Evolutionary conservation across 176 grass and related monocot genomes (phyloP).

Genomic region (Stipa capillata): DNA sequence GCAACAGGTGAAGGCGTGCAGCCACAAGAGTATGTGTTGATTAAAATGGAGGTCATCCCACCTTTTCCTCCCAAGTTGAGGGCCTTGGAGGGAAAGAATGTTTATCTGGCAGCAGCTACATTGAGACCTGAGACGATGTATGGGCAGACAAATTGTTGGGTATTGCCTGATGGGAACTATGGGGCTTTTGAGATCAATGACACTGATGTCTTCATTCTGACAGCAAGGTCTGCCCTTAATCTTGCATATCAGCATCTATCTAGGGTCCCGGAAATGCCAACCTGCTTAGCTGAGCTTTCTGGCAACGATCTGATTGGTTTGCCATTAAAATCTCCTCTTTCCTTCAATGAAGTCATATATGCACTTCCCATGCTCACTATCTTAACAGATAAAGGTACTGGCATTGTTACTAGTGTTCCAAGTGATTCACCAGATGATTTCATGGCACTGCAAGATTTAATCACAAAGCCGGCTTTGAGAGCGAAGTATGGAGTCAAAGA

Average conservation of each 20-base stretch:
- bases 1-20: conserved; percentile 60
- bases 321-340: conserved; percentile 62
- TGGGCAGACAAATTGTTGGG: conserved; percentile 80
- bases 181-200: conserved; percentile 83
- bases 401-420: conserved; percentile 64
- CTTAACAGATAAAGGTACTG: conserved; percentile 57
- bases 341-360: conserved; percentile 67
- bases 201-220: conserved; percentile 70
- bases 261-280: conserved; percentile 43
- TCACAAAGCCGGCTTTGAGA: conserved; percentile 54
- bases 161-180: conserved; percentile 64
- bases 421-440: conserved; percentile 76
- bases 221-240: conserved; percentile 61
- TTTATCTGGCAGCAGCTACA: conserved; percentile 72
- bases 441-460: conserved; percentile 65
- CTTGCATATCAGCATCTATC: conserved; percentile 74
- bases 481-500: conserved; percentile 61
- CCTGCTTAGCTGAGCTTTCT: conserved; percentile 50
- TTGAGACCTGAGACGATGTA: conserved; percentile 84
- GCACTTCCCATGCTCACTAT: conserved; percentile 74
- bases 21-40: conserved; percentile 74
- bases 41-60: conserved; percentile 69
- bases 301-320: conserved; percentile 75
- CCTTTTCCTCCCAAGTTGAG: conserved; percentile 65
- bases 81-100: conserved; percentile 59